These are phyloP conservation scores for Porpolomopsis calyptriformis DNA, from an alignment of 768 basidiomycete genomes.

Conservation along the genomic window DNA sequence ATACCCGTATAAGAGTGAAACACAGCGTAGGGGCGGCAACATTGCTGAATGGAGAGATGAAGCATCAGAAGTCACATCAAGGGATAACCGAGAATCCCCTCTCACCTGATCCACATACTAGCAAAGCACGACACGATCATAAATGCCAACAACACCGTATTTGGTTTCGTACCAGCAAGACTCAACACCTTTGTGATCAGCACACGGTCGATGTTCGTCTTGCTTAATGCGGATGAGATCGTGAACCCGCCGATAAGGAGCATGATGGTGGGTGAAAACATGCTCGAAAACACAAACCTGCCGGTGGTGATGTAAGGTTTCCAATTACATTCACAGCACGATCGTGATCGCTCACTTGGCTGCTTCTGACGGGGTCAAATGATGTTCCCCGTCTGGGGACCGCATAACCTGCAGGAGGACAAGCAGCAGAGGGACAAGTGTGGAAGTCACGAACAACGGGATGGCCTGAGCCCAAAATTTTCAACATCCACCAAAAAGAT, in stretches of 20 bases:
- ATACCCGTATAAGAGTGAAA: conserved; percentile 87
- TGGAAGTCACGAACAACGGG: conserved; percentile 94
- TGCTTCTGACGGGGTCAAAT: conserved; percentile 54
- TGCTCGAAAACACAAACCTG: conserved; percentile 85
- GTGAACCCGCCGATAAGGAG: conserved; percentile 97
- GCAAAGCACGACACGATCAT: conserved; percentile 97
- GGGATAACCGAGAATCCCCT: conserved; percentile 3
- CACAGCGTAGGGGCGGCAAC: conserved; percentile 96
- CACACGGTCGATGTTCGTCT: conserved; percentile 89
- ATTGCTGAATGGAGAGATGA: conserved; percentile 61
- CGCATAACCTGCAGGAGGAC: conserved; percentile 78
- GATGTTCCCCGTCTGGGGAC: conserved; percentile 38
- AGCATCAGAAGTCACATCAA: too few species aligned
- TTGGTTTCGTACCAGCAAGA: conserved; percentile 81
- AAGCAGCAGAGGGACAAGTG: conserved; percentile 77
- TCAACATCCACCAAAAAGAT: neutral
- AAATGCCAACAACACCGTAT: conserved; percentile 79
- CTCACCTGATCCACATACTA: conserved; percentile 96
- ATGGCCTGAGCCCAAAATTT: conserved; percentile 57
- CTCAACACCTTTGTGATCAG: conserved; percentile 84
- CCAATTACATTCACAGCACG: too few species aligned
- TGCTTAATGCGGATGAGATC: conserved; percentile 90
- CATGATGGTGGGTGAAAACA: conserved; percentile 99
- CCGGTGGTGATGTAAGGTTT: too few species aligned
- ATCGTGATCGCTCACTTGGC: conserved; percentile 74